Evolutionary conservation across 495 filamentous ascomycete species (phyloP).

Genomic region (Cenococcum geophilum): DNA sequence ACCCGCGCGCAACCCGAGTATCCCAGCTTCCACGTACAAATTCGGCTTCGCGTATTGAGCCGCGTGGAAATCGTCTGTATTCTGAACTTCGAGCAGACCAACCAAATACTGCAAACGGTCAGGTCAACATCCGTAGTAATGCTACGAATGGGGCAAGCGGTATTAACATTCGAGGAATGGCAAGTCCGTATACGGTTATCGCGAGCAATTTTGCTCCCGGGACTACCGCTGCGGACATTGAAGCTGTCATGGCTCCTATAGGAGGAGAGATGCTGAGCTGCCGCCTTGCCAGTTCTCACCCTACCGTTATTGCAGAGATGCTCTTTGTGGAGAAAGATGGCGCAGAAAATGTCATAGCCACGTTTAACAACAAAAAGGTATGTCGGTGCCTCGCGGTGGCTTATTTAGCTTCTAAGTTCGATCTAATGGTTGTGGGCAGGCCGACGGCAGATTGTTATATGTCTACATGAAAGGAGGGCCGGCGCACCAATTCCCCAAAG

Average conservation of each 20-base stretch:
- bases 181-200: constrained; percentile 75
- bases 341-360: constrained; percentile 73
- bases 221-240: constrained; percentile 90
- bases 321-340: constrained; percentile 68
- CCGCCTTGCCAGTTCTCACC: constrained; percentile 59
- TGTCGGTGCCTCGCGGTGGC: constrained; percentile 2
- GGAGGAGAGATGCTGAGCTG: constrained; percentile 68
- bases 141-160: constrained; percentile 39
- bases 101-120: constrained; percentile 28
- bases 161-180: constrained; percentile 71
- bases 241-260: constrained; percentile 70
- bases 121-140: constrained; percentile 29
- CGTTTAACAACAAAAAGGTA: constrained; percentile 83
- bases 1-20: constrained; percentile 14
- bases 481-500: constrained; percentile 1
- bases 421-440: constrained; percentile 45
- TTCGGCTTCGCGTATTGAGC: constrained; percentile 28
- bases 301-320: constrained; percentile 82
- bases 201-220: constrained; percentile 87
- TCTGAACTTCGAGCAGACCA: constrained; percentile 34
- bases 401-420: constrained; percentile 1
- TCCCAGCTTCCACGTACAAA: constrained; percentile 23
- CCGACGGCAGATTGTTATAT: constrained; percentile 74
- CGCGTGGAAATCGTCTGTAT: constrained; percentile 25
- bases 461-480: constrained; percentile 59